A percentile compares a stretch with the other conserved stretches of the same genome.
Conservation (phyloP, 768 basidiomycete genomes). For the Paxillus ammoniavirescens region DNA sequence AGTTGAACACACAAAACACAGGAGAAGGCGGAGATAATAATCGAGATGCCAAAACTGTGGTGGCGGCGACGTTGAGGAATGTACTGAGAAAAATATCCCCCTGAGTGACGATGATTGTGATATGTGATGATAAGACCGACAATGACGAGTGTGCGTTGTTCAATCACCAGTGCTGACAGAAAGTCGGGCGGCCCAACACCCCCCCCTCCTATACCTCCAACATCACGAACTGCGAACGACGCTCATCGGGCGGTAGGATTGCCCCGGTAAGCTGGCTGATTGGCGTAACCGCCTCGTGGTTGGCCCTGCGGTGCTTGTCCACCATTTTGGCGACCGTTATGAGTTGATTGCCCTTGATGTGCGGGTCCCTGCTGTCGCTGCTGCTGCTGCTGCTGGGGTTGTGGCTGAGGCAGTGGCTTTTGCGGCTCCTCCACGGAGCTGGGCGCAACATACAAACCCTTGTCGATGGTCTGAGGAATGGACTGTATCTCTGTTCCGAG, state of each 20-base stretch:
- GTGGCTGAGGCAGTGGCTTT: constrained; percentile 33
- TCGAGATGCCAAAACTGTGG: constrained; percentile 13
- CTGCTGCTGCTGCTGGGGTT: constrained; percentile 30
- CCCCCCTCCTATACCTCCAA: not conserved
- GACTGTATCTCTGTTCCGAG: constrained; percentile 97
- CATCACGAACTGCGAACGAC: not conserved
- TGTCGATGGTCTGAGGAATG: constrained; percentile 90
- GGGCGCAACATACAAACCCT: constrained; percentile 90
- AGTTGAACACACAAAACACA: constrained; percentile 24
- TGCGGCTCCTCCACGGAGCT: constrained; percentile 43
- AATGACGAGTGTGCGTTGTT: constrained; percentile 13
- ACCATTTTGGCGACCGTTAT: constrained; percentile 31
- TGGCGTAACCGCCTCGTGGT: constrained; percentile 21
- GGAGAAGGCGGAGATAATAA: constrained; percentile 5
- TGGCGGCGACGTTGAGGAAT: constrained; percentile 11
- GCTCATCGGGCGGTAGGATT: constrained; percentile 29
- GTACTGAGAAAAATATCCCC: constrained; percentile 9
- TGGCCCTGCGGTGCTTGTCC: constrained; percentile 21
- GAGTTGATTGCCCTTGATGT: constrained; percentile 23
- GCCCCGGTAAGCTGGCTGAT: constrained; percentile 26
- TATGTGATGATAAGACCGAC: constrained; percentile 16
- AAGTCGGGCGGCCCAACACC: constrained; percentile 9
- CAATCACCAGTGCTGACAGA: constrained; percentile 8
- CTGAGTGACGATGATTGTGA: constrained; percentile 11
- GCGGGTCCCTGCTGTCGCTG: constrained; percentile 24